phyloP scores from a whole-genome alignment of 768 basidiomycete genomes.

The Tylopilus sp. region DNA sequence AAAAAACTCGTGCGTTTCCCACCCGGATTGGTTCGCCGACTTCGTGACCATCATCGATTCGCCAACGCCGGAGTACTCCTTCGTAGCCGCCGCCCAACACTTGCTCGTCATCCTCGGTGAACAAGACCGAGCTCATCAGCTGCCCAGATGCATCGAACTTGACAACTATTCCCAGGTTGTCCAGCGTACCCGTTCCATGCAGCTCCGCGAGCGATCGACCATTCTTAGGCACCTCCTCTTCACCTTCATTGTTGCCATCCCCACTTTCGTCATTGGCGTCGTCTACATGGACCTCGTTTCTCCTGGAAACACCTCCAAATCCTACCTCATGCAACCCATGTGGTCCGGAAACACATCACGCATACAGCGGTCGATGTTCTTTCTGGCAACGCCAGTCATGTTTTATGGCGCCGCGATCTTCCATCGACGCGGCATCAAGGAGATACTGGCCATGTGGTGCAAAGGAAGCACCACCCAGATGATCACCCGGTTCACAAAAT shows the following conservation, averaged over 20 bases:
- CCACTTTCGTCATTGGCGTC: constrained; percentile 75
- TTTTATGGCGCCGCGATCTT: constrained; percentile 61
- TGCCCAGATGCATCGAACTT: too few relatives aligned
- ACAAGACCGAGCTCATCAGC: too few relatives aligned
- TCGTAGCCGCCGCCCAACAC: too few relatives aligned
- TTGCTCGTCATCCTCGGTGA: too few relatives aligned
- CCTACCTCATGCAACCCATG: constrained; percentile 53
- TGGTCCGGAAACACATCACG: constrained; percentile 63
- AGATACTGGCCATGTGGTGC: constrained; percentile 57
- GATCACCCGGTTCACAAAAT: constrained; percentile 56
- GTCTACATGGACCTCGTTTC: constrained; percentile 71
- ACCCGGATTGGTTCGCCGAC: too few relatives aligned
- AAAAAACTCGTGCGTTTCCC: too few relatives aligned
- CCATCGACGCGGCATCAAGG: constrained; percentile 52
- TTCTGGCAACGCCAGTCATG: constrained; percentile 67
- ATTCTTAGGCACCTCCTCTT: constrained; percentile 56
- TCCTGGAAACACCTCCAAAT: constrained; percentile 40
- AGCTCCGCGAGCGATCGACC: constrained; percentile 50
- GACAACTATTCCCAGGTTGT: too few relatives aligned
- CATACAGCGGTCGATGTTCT: constrained; percentile 59
- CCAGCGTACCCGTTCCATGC: constrained; percentile 55
- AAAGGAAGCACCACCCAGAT: constrained; percentile 51
- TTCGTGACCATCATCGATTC: too few relatives aligned
- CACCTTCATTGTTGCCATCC: constrained; percentile 63
- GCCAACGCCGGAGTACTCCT: too few relatives aligned